Evolutionary conservation across 2,329 filamentous ascomycete species (phyloP).

Genomic region (Phaeophleospora eucalypticola): DNA sequence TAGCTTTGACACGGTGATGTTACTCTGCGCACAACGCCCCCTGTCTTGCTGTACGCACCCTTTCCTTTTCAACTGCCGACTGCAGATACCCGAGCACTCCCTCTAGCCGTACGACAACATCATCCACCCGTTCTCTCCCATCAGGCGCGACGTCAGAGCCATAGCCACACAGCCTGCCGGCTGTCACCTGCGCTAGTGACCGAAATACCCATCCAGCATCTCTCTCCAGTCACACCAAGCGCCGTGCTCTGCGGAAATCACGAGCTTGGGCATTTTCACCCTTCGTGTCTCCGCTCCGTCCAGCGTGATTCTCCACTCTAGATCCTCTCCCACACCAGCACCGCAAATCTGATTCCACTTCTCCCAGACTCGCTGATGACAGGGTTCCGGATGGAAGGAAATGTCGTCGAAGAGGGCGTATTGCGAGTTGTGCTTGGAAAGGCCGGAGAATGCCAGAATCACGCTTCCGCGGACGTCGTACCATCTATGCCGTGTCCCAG

Average conservation of each 20-base stretch:
- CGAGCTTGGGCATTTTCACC: constrained; percentile 16
- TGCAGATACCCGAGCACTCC: constrained; percentile 6
- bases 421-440: constrained; percentile 20
- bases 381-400: constrained; percentile 15
- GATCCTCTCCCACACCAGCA: constrained; percentile 11
- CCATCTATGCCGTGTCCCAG: constrained; percentile 20
- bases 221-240: constrained; percentile 25
- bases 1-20: background rate
- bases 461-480: constrained; percentile 22
- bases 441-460: constrained; percentile 15
- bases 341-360: constrained; percentile 23
- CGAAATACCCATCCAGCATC: constrained; percentile 21
- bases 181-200: background rate
- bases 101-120: constrained; percentile 4
- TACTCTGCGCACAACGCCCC: background rate
- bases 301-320: constrained; percentile 21
- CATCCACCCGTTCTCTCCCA: background rate
- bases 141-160: background rate
- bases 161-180: background rate
- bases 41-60: background rate
- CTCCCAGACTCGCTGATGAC: constrained; percentile 16
- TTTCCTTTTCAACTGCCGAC: background rate
- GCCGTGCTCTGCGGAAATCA: constrained; percentile 15
- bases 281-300: constrained; percentile 9
- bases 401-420: constrained; percentile 22